phyloP scores from a whole-genome alignment of 73 alveolate genomes.

The Tetrahymena elliotti region DNA sequence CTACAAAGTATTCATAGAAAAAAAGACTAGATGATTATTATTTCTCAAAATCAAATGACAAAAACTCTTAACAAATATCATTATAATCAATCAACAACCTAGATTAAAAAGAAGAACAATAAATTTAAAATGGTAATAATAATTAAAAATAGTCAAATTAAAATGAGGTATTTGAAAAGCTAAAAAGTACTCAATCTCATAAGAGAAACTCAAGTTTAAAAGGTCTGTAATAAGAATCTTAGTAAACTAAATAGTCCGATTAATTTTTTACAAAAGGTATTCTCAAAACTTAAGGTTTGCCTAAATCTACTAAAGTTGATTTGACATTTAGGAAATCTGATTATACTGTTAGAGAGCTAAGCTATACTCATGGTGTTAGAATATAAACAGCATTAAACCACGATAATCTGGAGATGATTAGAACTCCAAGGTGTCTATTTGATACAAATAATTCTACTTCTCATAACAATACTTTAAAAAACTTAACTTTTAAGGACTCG shows the following conservation, averaged over 20 bases:
- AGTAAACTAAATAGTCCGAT: neutral
- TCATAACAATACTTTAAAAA: neutral
- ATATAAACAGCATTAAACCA: neutral
- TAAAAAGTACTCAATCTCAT: neutral
- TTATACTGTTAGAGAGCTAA: neutral
- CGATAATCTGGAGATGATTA: neutral
- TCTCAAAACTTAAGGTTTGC: neutral
- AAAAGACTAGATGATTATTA: neutral
- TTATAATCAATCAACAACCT: neutral
- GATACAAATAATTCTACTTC: neutral
- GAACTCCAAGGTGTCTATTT: neutral
- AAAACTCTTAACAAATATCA: neutral
- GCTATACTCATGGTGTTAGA: neutral
- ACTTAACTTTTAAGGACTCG: neutral
- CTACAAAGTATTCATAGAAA: neutral
- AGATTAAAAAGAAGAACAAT: neutral
- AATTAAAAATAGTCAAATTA: too few relatives aligned
- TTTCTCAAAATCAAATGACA: neutral
- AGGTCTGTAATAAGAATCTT: neutral
- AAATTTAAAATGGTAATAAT: too few relatives aligned
- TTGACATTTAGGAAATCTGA: neutral
- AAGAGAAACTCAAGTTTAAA: neutral
- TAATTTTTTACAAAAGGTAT: neutral
- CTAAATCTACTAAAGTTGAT: neutral
- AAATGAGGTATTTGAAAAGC: neutral